phyloP scores from a whole-genome alignment of 306 rosid species.

The Trifolium subterraneum region DNA sequence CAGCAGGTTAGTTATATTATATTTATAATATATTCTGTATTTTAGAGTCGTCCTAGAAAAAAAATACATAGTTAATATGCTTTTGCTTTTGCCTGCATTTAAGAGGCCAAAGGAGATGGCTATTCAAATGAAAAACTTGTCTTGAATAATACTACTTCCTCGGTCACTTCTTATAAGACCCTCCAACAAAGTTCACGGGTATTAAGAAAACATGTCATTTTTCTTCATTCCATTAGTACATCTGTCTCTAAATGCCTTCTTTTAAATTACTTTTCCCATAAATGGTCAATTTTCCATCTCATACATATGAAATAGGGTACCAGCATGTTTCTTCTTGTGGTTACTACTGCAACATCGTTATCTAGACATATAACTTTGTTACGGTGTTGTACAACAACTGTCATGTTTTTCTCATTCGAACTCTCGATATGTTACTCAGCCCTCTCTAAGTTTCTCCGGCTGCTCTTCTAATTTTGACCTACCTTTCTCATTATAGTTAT shows the following conservation, averaged over 20 bases:
- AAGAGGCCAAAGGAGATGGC: slow-evolving; percentile 16
- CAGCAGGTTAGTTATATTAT: slow-evolving; percentile 81
- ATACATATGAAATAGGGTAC: slow-evolving; percentile 1
- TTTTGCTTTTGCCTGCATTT: slow-evolving; percentile 31
- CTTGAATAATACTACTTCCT: slow-evolving; percentile 26
- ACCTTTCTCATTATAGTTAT: slow-evolving; percentile 37
- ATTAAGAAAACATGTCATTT: neutral
- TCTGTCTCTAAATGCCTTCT: slow-evolving; percentile 21
- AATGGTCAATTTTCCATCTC: slow-evolving; percentile 21
- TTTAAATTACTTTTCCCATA: slow-evolving; percentile 40
- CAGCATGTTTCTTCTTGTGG: slow-evolving; percentile 22
- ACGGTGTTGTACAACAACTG: slow-evolving; percentile 17
- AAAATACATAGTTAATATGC: slow-evolving; percentile 7
- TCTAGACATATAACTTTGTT: neutral
- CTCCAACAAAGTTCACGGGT: neutral
- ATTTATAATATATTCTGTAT: slow-evolving; percentile 7
- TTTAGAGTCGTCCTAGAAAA: slow-evolving; percentile 24
- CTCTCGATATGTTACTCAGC: slow-evolving; percentile 22
- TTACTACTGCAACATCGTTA: slow-evolving; percentile 12
- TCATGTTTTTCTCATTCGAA: neutral
- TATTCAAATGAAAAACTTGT: slow-evolving; percentile 22
- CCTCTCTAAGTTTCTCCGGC: slow-evolving; percentile 8
- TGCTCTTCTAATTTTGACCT: slow-evolving; percentile 32
- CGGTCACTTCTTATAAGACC: neutral
- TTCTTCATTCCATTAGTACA: slow-evolving; percentile 26